Conservation (phyloP, 495 filamentous ascomycete genomes). For the Elasticomyces elasticus region DNA sequence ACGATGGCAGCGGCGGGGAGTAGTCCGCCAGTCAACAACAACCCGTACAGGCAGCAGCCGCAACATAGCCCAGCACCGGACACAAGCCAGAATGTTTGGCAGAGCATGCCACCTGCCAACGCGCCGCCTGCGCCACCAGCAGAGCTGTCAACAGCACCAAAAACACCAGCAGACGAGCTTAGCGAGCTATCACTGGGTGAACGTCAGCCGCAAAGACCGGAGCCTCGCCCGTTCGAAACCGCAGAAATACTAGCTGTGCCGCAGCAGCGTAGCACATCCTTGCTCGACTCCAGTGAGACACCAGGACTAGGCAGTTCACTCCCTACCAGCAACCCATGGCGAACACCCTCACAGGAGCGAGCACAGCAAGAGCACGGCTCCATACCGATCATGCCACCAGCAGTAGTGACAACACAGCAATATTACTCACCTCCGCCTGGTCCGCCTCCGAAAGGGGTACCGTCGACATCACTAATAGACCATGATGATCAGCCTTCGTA, state of each 20-base stretch:
- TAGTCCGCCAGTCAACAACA: neutral
- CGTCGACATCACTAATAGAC: constrained; percentile 6
- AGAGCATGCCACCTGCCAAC: constrained; percentile 4
- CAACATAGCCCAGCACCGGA: constrained; percentile 6
- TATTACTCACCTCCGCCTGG: constrained; percentile 15
- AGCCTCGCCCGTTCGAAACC: constrained; percentile 8
- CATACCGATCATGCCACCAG: neutral
- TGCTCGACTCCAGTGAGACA: neutral
- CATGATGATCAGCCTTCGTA: neutral
- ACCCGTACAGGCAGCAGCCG: constrained; percentile 17
- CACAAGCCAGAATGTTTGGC: constrained; percentile 6
- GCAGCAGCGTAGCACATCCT: constrained; percentile 5
- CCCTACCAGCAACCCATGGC: constrained; percentile 1
- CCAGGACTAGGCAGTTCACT: neutral
- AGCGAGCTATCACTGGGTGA: constrained; percentile 10
- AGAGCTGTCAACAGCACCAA: constrained; percentile 10
- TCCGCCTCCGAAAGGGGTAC: constrained; percentile 10
- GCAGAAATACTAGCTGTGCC: constrained; percentile 18
- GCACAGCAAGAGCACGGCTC: neutral
- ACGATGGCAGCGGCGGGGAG: neutral
- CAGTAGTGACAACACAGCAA: neutral
- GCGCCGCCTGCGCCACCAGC: constrained; percentile 15
- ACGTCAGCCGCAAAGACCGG: neutral
- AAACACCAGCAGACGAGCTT: constrained; percentile 17
- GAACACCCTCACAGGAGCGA: neutral